Evolutionary conservation across 192 early-diverging fungal genomes (phyloP).

Genomic region (Backusella tuberculispora): DNA sequence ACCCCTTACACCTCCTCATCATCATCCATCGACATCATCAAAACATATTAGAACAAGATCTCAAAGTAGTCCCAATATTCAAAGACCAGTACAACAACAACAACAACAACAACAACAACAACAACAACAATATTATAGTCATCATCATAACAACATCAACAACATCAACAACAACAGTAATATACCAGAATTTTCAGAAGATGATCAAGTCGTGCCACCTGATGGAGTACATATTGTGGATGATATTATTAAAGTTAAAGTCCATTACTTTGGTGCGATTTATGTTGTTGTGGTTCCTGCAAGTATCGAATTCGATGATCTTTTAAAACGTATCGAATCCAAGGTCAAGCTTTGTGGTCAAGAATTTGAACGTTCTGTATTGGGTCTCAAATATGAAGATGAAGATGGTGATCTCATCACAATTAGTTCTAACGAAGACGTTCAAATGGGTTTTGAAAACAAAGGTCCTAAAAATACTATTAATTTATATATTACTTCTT

Average conservation of each 20-base stretch:
- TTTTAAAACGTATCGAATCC: conserved; percentile 80
- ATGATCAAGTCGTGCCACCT: conserved; percentile 3
- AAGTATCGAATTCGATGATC: conserved; percentile 74
- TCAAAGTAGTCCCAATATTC: conserved; percentile 62
- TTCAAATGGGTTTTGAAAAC: conserved; percentile 88
- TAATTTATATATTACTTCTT: conserved; percentile 58
- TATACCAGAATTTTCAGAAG: neutral
- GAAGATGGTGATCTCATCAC: conserved; percentile 92
- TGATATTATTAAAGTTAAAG: conserved; percentile 76
- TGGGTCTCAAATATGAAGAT: conserved; percentile 83
- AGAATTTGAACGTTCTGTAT: conserved; percentile 63
- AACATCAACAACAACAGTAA: conserved; percentile 5
- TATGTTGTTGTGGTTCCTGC: conserved; percentile 87
- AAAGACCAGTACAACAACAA: conserved; percentile 23
- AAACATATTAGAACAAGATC: conserved; percentile 51
- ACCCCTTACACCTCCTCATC: conserved; percentile 10
- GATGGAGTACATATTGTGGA: neutral
- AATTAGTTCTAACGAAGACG: conserved; percentile 88
- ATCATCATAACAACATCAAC: neutral
- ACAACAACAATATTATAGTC: neutral
- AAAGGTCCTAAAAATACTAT: conserved; percentile 51
- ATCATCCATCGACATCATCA: neutral
- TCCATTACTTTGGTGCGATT: conserved; percentile 86
- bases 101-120: conserved; percentile 12
- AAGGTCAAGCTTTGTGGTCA: conserved; percentile 84